Evolutionary conservation across 2,329 filamentous ascomycete genomes (phyloP), one percentile per base, ranked within the genome.

Genomic region (Aspergillus vadensis): DNA sequence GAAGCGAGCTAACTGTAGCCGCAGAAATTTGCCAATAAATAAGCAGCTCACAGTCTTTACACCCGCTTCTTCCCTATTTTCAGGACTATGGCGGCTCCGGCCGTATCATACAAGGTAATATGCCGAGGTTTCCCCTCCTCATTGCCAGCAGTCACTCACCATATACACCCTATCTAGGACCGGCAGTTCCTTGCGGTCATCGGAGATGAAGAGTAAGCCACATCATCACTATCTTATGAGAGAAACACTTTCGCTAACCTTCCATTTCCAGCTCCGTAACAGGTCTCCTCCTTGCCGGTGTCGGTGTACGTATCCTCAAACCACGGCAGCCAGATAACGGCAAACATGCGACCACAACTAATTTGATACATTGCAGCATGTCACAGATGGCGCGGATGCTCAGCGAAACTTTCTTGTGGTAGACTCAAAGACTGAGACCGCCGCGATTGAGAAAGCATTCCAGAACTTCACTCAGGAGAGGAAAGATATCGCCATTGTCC

Each of bases 331-430:
- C 19, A n/a, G 48, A 38, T n/a, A 47, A 12, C 5, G 21, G 43
- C 41, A 17, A 36, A n/a, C 19, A 38, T 38, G 17, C 30, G 14
- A 59, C 49, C 14, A 51, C 19, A 59, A 51, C 47, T 61, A 27
- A 58, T 36, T 12, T n/a, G 27, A 8, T 15, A 32, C 50, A 50
- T 8, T 44, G 56, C 66, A 97, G 93, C 94, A 98, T 77, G 93
- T 98, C 65, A 96, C 92, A 15, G 85, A 89, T 57, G 90, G 91
- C 6, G 91, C 94, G 48, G 92, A 96, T 74, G 86, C 91, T 41
- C 90, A 97, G 76, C 96, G 97, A 83, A 99, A 99, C 84, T 99
- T 97, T 81, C 87, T 99, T 9, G 92, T 99, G 59, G 95, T 99
- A 63, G 94, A 99, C 78, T 82, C 79, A 75, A 98, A 98, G 84